phyloP scores from a whole-genome alignment of 768 basidiomycete genomes.

The Leucocoprinus leucothites region DNA sequence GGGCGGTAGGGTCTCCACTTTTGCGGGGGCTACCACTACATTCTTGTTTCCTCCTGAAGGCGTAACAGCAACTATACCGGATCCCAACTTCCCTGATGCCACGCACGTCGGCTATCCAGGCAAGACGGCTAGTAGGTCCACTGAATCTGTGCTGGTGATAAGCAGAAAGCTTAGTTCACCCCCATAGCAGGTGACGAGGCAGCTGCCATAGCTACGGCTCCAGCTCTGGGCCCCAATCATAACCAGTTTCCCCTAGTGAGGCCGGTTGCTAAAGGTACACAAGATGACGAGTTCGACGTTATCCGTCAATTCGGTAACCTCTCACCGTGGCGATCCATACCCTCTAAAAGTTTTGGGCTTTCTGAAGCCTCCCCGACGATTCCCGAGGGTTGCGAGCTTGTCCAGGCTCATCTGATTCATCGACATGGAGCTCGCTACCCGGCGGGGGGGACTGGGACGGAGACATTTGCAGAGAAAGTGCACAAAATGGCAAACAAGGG shows the following conservation, averaged over 20 bases:
- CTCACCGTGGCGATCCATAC: constrained; percentile 48
- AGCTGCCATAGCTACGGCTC: constrained; percentile 39
- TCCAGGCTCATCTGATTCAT: constrained; percentile 57
- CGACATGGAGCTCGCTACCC: constrained; percentile 68
- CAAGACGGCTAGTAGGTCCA: constrained; percentile 42
- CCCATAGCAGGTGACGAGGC: constrained; percentile 41
- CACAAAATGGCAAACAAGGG: constrained; percentile 37
- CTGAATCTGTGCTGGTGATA: not conserved
- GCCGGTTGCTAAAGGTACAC: constrained; percentile 27
- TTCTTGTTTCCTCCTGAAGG: constrained; percentile 40
- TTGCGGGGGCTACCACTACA: constrained; percentile 39
- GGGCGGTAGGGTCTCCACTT: constrained; percentile 28
- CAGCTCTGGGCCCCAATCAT: constrained; percentile 32
- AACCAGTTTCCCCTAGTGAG: constrained; percentile 40
- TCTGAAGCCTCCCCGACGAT: constrained; percentile 41
- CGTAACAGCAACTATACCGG: constrained; percentile 32
- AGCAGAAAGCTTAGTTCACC: not conserved
- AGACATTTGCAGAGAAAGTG: constrained; percentile 43
- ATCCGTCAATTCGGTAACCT: constrained; percentile 46
- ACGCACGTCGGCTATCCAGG: constrained; percentile 43
- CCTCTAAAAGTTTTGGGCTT: constrained; percentile 40
- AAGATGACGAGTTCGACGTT: constrained; percentile 37
- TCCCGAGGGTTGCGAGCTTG: constrained; percentile 43
- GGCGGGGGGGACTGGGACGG: constrained; percentile 41
- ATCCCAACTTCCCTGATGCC: constrained; percentile 39